phyloP scores from a whole-genome alignment of 1,284 basidiomycete species.

The Dichomitus squalens region DNA sequence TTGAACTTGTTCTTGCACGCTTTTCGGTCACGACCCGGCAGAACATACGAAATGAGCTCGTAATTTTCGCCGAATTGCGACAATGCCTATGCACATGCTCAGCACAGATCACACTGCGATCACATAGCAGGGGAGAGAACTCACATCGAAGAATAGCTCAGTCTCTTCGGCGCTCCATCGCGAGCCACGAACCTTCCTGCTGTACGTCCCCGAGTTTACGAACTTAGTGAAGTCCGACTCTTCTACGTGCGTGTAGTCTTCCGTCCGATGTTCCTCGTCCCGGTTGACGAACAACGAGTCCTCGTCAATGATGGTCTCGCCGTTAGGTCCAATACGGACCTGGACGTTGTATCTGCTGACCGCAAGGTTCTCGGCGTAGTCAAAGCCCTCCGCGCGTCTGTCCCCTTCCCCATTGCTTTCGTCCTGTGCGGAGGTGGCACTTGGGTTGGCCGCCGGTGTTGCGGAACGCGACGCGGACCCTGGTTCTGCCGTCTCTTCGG shows the following conservation, averaged over 20 bases:
- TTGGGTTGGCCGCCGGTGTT: background rate
- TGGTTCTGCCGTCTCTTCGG: slow-evolving; percentile 3
- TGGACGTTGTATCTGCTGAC: slow-evolving; percentile 79
- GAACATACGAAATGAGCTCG: slow-evolving; percentile 84
- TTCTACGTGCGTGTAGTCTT: slow-evolving; percentile 77
- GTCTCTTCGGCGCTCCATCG: slow-evolving; percentile 88
- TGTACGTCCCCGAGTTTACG: slow-evolving; percentile 83
- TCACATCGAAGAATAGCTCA: slow-evolving; percentile 81
- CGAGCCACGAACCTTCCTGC: slow-evolving; percentile 73
- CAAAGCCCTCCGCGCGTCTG: slow-evolving; percentile 51
- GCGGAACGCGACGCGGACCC: slow-evolving; percentile 9
- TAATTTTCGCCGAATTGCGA: slow-evolving; percentile 91
- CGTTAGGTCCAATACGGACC: slow-evolving; percentile 79
- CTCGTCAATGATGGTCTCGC: slow-evolving; percentile 81
- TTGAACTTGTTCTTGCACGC: slow-evolving; percentile 93
- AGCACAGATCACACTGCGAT: background rate
- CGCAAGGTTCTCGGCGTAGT: slow-evolving; percentile 63
- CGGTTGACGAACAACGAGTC: slow-evolving; percentile 78
- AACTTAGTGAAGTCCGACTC: slow-evolving; percentile 85
- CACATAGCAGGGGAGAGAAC: slow-evolving; percentile 27
- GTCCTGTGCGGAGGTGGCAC: background rate
- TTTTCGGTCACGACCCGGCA: slow-evolving; percentile 85
- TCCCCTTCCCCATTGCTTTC: slow-evolving; percentile 13
- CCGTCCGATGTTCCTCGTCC: slow-evolving; percentile 60
- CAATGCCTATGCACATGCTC: slow-evolving; percentile 57